Evolutionary conservation across 225 moss, liverwort and hornwort species (phyloP).

Genomic region (Polytrichum formosum): DNA sequence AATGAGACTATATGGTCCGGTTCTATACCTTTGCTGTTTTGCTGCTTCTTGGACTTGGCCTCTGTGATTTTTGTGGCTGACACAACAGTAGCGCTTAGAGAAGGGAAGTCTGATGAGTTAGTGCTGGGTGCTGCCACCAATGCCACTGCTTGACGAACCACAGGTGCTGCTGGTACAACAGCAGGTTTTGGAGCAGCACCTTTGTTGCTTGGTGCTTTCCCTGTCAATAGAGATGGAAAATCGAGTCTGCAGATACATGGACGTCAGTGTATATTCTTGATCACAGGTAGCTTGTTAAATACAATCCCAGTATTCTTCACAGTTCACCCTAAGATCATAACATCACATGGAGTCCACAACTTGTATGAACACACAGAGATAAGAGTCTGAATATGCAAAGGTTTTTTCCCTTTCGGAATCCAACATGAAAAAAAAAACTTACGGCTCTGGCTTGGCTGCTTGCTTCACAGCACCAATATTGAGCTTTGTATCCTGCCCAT

Average conservation of each 20-base stretch:
- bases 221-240: constrained; percentile 60
- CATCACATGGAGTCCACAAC: no score
- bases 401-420: no score
- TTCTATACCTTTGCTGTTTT: constrained; percentile 27
- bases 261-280: no score
- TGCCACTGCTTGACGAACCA: constrained; percentile 33
- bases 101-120: constrained; percentile 54
- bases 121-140: constrained; percentile 29
- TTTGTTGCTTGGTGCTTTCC: constrained; percentile 39
- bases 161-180: constrained; percentile 17
- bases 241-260: constrained; percentile 47
- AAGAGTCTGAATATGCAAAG: no score
- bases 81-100: constrained; percentile 34
- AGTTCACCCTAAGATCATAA: no score
- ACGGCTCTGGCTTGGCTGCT: constrained; percentile 74
- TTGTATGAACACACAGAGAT: no score
- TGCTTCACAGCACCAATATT: constrained; percentile 72
- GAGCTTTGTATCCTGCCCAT: constrained; percentile 78
- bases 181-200: constrained; percentile 17
- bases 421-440: constrained; percentile 5
- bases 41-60: constrained; percentile 33
- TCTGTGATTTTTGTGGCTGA: constrained; percentile 18
- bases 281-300: no score
- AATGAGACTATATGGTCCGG: no score
- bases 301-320: no score